Evolutionary conservation across 805 yeast genomes (phyloP).

Genomic region (Zygoascus flipseniorum): DNA sequence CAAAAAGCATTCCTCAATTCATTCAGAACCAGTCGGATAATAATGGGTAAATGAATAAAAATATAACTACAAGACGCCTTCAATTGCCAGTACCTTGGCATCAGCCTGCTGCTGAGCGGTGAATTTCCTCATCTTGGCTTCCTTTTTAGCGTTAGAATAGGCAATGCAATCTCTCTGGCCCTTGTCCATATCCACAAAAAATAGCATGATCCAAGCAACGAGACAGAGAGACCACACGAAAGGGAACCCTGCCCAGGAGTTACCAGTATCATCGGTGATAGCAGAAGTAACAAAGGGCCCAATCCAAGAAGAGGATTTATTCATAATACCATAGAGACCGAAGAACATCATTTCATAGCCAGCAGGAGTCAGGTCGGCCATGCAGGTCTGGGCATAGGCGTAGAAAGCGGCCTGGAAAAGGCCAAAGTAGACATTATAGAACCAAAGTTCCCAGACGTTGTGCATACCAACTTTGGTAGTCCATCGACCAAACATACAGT

Average conservation of each 20-base stretch:
- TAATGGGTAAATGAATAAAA: no score
- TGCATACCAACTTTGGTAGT: constrained; percentile 11
- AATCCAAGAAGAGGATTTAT: constrained; percentile 12
- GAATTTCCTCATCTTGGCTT: background rate
- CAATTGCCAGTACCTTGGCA: background rate
- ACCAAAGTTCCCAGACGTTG: constrained; percentile 14
- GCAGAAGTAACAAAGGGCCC: constrained; percentile 15
- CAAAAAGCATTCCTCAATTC: no score
- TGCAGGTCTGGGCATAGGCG: constrained; percentile 12
- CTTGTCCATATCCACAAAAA: constrained; percentile 10
- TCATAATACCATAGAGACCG: constrained; percentile 12
- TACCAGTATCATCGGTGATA: constrained; percentile 8
- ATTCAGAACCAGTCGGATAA: no score
- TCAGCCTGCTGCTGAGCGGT: background rate
- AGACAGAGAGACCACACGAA: constrained; percentile 11
- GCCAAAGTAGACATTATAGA: constrained; percentile 11
- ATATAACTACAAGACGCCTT: background rate
- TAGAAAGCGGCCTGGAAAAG: constrained; percentile 12
- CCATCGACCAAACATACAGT: constrained; percentile 13
- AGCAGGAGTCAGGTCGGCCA: constrained; percentile 11
- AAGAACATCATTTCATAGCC: constrained; percentile 13
- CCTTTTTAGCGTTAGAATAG: constrained; percentile 5
- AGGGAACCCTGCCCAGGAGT: constrained; percentile 12
- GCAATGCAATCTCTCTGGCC: constrained; percentile 6
- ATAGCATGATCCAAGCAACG: constrained; percentile 10